These are phyloP conservation scores for Phytophthora megakarya DNA, from an alignment of 352 stramenopile genomes.

Conservation along the genomic window DNA sequence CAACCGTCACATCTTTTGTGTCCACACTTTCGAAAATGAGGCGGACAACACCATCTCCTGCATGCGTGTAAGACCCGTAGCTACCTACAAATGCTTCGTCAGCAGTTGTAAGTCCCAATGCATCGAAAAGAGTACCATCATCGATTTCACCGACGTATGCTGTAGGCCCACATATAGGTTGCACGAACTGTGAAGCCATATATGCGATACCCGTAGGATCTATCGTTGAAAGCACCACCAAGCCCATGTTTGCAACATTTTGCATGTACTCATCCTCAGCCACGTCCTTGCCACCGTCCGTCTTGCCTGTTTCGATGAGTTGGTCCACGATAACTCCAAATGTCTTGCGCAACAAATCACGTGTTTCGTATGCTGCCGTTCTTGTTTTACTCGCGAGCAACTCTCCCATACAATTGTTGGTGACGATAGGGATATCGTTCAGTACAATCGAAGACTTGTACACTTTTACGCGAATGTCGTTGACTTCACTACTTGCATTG, in stretches of 20 bases:
- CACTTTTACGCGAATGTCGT: conserved; percentile 29
- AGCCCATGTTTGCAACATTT: conserved; percentile 37
- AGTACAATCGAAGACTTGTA: no score
- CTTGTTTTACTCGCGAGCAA: conserved; percentile 16
- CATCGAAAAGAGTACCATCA: conserved; percentile 42
- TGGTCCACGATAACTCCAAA: no score
- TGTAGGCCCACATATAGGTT: conserved; percentile 54
- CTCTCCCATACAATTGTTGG: conserved; percentile 36
- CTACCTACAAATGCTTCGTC: conserved; percentile 47
- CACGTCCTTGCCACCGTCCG: conserved; percentile 26
- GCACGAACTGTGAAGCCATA: conserved; percentile 54
- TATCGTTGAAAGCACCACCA: conserved; percentile 31
- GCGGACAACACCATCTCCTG: conserved; percentile 31
- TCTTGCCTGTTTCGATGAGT: conserved; percentile 31
- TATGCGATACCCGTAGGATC: conserved; percentile 48
- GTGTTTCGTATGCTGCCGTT: conserved; percentile 24
- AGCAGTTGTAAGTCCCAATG: no score
- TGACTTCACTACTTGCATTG: not conserved
- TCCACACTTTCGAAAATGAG: no score
- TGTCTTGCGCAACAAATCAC: conserved; percentile 37
- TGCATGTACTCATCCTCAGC: conserved; percentile 40
- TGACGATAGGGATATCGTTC: conserved; percentile 39
- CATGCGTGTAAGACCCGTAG: conserved; percentile 34
- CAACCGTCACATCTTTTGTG: no score
- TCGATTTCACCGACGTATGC: conserved; percentile 48